Evolutionary conservation across 1,284 basidiomycete genomes (phyloP).

Genomic region (Ustilago tritici): DNA sequence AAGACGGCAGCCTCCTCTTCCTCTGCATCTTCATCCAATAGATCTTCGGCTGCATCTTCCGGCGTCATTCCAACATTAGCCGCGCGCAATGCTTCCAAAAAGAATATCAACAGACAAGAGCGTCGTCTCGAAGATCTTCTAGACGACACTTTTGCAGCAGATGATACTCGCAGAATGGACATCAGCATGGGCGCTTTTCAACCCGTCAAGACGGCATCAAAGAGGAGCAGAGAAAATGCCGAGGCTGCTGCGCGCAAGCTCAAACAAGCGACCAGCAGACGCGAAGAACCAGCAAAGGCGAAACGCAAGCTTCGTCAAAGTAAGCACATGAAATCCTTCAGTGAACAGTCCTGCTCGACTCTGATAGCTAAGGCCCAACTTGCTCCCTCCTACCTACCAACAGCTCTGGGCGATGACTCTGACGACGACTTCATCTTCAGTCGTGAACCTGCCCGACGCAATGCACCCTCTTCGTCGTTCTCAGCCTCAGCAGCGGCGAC

Average conservation of each 20-base stretch:
- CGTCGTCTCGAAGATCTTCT: slow-evolving; percentile 45
- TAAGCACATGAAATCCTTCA: not conserved
- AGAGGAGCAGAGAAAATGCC: slow-evolving; percentile 16
- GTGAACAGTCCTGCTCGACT: not conserved
- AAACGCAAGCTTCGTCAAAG: slow-evolving; percentile 42
- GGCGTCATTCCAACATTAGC: slow-evolving; percentile 51
- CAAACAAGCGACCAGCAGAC: slow-evolving; percentile 27
- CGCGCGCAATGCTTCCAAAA: slow-evolving; percentile 36
- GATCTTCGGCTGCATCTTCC: slow-evolving; percentile 46
- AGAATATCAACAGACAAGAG: slow-evolving; percentile 26
- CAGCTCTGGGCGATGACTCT: slow-evolving; percentile 27
- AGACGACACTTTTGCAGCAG: slow-evolving; percentile 31
- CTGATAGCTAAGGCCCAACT: not conserved
- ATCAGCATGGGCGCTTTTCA: slow-evolving; percentile 45
- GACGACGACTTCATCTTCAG: slow-evolving; percentile 56
- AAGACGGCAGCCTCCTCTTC: slow-evolving; percentile 16
- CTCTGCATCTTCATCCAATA: slow-evolving; percentile 30
- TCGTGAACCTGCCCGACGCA: slow-evolving; percentile 29
- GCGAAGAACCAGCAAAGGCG: slow-evolving; percentile 27
- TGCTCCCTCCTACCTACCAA: not conserved
- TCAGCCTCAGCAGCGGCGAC: slow-evolving; percentile 3
- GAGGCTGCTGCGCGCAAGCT: slow-evolving; percentile 34
- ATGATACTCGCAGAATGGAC: slow-evolving; percentile 38
- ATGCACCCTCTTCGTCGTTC: slow-evolving; percentile 16
- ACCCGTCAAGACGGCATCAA: slow-evolving; percentile 18